phyloP scores from a whole-genome alignment of 1,284 basidiomycete species.

The Phellopilus nigrolimitatus region DNA sequence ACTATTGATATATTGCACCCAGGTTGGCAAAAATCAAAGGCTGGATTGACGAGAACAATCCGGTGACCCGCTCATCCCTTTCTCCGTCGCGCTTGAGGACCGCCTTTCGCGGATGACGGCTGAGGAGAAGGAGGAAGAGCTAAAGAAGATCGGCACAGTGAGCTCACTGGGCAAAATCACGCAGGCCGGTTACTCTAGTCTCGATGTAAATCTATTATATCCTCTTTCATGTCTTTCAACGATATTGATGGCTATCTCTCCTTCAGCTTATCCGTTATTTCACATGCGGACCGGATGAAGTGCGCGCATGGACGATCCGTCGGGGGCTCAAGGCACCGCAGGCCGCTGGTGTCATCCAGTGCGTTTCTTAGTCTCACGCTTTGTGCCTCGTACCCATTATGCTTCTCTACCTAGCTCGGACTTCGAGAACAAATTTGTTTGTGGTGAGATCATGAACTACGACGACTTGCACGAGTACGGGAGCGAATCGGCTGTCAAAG shows the following conservation, averaged over 20 bases:
- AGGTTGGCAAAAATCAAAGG: slow-evolving; percentile 96
- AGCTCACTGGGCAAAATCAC: slow-evolving; percentile 89
- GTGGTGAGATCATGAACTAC: slow-evolving; percentile 96
- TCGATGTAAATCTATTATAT: slow-evolving; percentile 54
- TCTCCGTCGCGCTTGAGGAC: slow-evolving; percentile 96
- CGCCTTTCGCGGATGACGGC: slow-evolving; percentile 67
- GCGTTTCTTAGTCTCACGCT: slow-evolving; percentile 30
- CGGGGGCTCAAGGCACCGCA: slow-evolving; percentile 93
- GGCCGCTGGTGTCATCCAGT: slow-evolving; percentile 99
- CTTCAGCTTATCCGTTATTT: slow-evolving; percentile 88
- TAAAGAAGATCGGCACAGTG: slow-evolving; percentile 65
- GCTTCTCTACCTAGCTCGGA: slow-evolving; percentile 56
- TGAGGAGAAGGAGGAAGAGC: slow-evolving; percentile 76
- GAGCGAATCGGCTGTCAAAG: slow-evolving; percentile 87
- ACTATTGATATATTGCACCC: slow-evolving; percentile 10
- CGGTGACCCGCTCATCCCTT: slow-evolving; percentile 96
- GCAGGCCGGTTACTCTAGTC: slow-evolving; percentile 81
- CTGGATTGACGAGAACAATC: slow-evolving; percentile 98
- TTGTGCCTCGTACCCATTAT: slow-evolving; percentile 19
- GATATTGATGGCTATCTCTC: neutral
- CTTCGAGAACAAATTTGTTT: slow-evolving; percentile 99
- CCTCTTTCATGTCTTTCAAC: neutral
- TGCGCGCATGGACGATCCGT: slow-evolving; percentile 97
- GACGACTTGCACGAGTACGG: slow-evolving; percentile 91
- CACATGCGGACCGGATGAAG: slow-evolving; percentile 95